These are phyloP conservation scores for Neopestalotiopsis clavispora DNA, from an alignment of 2,329 filamentous ascomycete species.

Conservation along the genomic window DNA sequence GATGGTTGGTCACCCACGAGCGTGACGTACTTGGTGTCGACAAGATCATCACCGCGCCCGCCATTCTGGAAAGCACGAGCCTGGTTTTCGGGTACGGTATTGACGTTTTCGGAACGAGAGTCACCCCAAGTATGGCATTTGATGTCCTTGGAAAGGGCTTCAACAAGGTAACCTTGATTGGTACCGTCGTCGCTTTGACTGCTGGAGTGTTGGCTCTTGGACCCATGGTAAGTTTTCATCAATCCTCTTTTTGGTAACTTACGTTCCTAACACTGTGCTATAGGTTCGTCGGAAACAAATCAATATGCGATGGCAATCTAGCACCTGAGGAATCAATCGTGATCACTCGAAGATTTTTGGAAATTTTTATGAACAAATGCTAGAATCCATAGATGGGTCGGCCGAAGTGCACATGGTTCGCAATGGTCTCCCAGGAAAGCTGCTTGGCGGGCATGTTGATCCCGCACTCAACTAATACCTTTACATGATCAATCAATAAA, in stretches of 20 bases:
- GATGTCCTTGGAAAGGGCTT: conserved; percentile 94
- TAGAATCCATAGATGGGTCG: neutral
- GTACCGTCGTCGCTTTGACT: conserved; percentile 81
- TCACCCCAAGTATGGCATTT: conserved; percentile 88
- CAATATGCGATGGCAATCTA: conserved; percentile 40
- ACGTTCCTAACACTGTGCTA: neutral
- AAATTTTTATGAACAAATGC: neutral
- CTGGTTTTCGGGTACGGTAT: conserved; percentile 86
- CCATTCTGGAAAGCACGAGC: conserved; percentile 88
- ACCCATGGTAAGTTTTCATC: conserved; percentile 74
- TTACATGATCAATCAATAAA: too few species aligned
- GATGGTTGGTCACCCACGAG: conserved; percentile 79
- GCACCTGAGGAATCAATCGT: neutral
- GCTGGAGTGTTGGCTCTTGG: conserved; percentile 78
- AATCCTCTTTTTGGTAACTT: neutral
- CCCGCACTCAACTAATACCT: too few species aligned
- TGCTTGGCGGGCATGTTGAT: too few species aligned
- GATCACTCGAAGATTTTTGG: too few species aligned
- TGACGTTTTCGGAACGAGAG: conserved; percentile 85
- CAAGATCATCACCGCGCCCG: conserved; percentile 75
- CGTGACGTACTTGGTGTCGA: conserved; percentile 80
- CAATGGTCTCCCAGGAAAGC: too few species aligned
- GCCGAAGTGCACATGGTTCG: too few species aligned
- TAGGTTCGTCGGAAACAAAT: conserved; percentile 56
- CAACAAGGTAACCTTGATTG: conserved; percentile 83